Evolutionary conservation across 208 protist genomes (phyloP).

Genomic region (Tetramitus jugosus): DNA sequence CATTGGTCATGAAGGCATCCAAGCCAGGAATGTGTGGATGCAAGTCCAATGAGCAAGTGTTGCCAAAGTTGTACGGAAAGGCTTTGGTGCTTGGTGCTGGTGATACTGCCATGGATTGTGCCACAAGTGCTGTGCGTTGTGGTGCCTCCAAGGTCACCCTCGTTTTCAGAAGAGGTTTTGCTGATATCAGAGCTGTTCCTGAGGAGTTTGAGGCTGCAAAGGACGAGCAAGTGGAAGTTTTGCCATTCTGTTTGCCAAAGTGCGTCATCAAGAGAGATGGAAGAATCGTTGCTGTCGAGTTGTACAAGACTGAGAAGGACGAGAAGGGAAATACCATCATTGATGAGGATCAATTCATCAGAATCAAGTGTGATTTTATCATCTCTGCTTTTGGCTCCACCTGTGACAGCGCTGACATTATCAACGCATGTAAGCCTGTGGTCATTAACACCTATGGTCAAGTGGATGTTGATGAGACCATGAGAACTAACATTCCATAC

Average conservation of each 20-base stretch:
- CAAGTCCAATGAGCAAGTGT: slow-evolving; percentile 31
- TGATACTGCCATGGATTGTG: slow-evolving; percentile 77
- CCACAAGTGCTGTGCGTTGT: slow-evolving; percentile 54
- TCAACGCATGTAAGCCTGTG: slow-evolving; percentile 36
- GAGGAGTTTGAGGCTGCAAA: slow-evolving; percentile 59
- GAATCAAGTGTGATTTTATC: slow-evolving; percentile 65
- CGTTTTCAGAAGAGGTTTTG: slow-evolving; percentile 54
- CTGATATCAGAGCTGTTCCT: slow-evolving; percentile 54
- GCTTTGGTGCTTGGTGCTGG: slow-evolving; percentile 77
- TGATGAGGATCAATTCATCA: slow-evolving; percentile 60
- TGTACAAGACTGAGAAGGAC: slow-evolving; percentile 57
- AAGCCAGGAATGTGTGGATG: slow-evolving; percentile 62
- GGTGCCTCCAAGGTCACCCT: slow-evolving; percentile 59
- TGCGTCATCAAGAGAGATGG: slow-evolving; percentile 47
- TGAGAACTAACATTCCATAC: slow-evolving; percentile 24
- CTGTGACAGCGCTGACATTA: slow-evolving; percentile 25
- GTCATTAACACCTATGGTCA: slow-evolving; percentile 47
- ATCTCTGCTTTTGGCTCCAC: slow-evolving; percentile 66
- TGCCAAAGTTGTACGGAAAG: slow-evolving; percentile 55
- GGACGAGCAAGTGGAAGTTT: slow-evolving; percentile 60
- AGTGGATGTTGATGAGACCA: slow-evolving; percentile 46
- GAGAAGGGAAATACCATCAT: slow-evolving; percentile 50
- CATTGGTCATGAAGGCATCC: slow-evolving; percentile 43
- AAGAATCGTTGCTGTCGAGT: slow-evolving; percentile 49
- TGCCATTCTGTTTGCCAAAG: slow-evolving; percentile 56